phyloP scores from a whole-genome alignment of 768 basidiomycete species.

The Fomitopsis pulvina region DNA sequence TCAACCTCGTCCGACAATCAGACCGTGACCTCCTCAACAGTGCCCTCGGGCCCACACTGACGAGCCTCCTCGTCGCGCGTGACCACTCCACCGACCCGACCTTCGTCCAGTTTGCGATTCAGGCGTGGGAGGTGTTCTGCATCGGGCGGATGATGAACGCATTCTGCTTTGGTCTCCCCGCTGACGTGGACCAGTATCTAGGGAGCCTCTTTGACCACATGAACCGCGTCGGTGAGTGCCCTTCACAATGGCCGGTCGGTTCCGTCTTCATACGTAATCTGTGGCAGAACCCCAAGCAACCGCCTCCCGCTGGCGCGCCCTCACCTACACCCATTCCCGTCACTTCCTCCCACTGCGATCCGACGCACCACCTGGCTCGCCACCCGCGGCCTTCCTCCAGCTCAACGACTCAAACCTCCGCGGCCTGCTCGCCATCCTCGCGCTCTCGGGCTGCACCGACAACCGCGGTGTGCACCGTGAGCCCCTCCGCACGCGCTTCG shows the following conservation, averaged over 20 bases:
- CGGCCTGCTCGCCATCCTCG: slow-evolving; percentile 28
- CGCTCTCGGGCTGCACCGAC: slow-evolving; percentile 25
- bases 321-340: slow-evolving; percentile 27
- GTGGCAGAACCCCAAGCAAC: slow-evolving; percentile 29
- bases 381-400: slow-evolving; percentile 10
- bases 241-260: background rate
- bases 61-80: slow-evolving; percentile 20
- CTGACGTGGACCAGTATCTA: slow-evolving; percentile 24
- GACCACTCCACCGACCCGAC: slow-evolving; percentile 27
- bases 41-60: slow-evolving; percentile 24
- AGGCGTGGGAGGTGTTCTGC: slow-evolving; percentile 31
- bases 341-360: slow-evolving; percentile 14
- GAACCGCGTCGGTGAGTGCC: slow-evolving; percentile 23
- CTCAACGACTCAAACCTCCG: slow-evolving; percentile 20
- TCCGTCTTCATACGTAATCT: background rate
- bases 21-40: slow-evolving; percentile 23
- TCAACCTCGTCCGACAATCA: slow-evolving; percentile 15
- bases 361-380: slow-evolving; percentile 6
- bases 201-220: slow-evolving; percentile 24
- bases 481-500: slow-evolving; percentile 24
- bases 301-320: slow-evolving; percentile 29
- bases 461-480: slow-evolving; percentile 22
- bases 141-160: slow-evolving; percentile 24
- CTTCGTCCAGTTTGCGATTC: slow-evolving; percentile 29
- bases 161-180: slow-evolving; percentile 27